A percentile compares a stretch with the other conserved stretches of the same genome.
These are phyloP conservation scores for Penicillium sp. DNA, from an alignment of 2,329 filamentous ascomycete species.

Conservation along the genomic window DNA sequence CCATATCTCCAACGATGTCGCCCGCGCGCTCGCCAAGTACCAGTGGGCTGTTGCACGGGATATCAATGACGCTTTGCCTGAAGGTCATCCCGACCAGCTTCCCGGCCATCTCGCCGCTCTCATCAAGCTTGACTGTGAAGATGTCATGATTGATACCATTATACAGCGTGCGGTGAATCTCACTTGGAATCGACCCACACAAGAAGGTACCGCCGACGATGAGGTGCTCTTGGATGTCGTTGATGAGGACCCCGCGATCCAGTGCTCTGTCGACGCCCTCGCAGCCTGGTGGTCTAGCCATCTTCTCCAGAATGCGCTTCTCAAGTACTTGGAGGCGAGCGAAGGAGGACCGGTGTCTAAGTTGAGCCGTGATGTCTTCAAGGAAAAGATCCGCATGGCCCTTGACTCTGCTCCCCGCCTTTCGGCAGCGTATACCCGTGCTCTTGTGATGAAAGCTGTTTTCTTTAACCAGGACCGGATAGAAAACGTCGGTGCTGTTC, in stretches of 20 bases:
- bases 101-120: conserved; percentile 73
- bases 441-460: conserved; percentile 58
- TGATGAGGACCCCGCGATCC: conserved; percentile 78
- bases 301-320: conserved; percentile 66
- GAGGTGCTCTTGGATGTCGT: conserved; percentile 77
- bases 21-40: conserved; percentile 68
- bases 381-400: conserved; percentile 63
- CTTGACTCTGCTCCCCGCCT: conserved; percentile 72
- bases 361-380: conserved; percentile 43
- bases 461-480: conserved; percentile 54
- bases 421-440: conserved; percentile 64
- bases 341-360: conserved; percentile 48
- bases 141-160: conserved; percentile 73
- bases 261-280: conserved; percentile 82
- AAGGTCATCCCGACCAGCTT: conserved; percentile 62
- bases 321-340: conserved; percentile 58
- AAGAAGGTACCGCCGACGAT: conserved; percentile 59
- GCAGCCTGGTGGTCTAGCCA: conserved; percentile 87
- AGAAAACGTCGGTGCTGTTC: conserved; percentile 51
- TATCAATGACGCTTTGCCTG: conserved; percentile 49
- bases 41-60: conserved; percentile 80
- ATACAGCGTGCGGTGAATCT: conserved; percentile 85
- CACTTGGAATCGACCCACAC: conserved; percentile 78
- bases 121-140: conserved; percentile 74
- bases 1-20: conserved; percentile 64